A percentile compares a stretch with the other conserved stretches of the same genome.
Evolutionary conservation across 192 early-diverging fungal genomes (phyloP).

Genomic region (Coemansia sp.): DNA sequence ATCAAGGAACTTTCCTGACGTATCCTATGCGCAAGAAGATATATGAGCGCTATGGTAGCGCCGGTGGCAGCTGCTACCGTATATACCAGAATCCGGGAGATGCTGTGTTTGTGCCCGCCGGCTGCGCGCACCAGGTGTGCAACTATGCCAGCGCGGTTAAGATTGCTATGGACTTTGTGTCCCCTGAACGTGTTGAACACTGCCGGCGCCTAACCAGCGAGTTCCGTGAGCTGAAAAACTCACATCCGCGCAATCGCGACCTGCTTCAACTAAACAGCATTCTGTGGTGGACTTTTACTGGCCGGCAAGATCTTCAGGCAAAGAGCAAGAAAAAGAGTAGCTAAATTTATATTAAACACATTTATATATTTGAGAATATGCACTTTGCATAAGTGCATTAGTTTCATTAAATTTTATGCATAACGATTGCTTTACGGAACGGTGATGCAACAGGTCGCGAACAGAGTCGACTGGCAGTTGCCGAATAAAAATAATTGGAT

Average conservation of each 20-base stretch:
- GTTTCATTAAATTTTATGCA: too few species aligned
- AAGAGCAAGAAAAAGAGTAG: not conserved
- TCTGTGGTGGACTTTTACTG: conserved; percentile 47
- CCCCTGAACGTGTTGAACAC: conserved; percentile 58
- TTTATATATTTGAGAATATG: too few species aligned
- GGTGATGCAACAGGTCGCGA: too few species aligned
- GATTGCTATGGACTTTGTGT: conserved; percentile 70
- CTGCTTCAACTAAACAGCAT: conserved; percentile 55
- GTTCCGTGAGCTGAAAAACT: conserved; percentile 45
- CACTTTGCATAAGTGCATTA: too few species aligned
- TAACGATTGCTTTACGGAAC: too few species aligned
- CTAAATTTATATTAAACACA: too few species aligned
- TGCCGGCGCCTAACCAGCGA: conserved; percentile 53
- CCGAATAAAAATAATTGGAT: too few species aligned
- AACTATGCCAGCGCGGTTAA: conserved; percentile 68
- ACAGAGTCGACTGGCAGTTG: too few species aligned
- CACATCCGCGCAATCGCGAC: conserved; percentile 51
- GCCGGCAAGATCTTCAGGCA: not conserved
- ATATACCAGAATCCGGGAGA: conserved; percentile 71
- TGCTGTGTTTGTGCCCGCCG: conserved; percentile 75
- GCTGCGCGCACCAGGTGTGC: conserved; percentile 72
- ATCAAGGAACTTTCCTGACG: conserved; percentile 68
- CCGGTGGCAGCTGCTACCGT: conserved; percentile 52
- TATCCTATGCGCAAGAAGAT: conserved; percentile 42
- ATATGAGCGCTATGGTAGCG: conserved; percentile 15